Conservation (phyloP, 2,329 filamentous ascomycete species). For the Verticillium longisporum region DNA sequence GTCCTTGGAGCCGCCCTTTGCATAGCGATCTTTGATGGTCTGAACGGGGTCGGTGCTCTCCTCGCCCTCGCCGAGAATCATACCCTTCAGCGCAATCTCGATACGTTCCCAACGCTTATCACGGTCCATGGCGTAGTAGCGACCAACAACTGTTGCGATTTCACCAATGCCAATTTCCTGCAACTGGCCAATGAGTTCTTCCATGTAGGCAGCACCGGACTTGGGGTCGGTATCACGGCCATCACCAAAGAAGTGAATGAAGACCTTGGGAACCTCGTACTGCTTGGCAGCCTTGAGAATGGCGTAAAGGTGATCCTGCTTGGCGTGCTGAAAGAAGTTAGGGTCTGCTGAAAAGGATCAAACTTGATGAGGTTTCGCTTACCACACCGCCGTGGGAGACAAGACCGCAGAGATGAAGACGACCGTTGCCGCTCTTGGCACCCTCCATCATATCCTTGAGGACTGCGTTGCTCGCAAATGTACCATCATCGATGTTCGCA, state of each 20-base stretch:
- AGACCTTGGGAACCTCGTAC: constrained; percentile 80
- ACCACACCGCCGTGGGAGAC: constrained; percentile 92
- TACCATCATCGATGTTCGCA: constrained; percentile 78
- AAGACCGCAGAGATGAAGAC: constrained; percentile 86
- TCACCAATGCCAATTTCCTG: constrained; percentile 83
- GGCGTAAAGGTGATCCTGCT: constrained; percentile 87
- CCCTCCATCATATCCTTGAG: constrained; percentile 70
- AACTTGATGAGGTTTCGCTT: constrained; percentile 19
- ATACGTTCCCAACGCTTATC: constrained; percentile 98
- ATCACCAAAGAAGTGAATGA: constrained; percentile 98
- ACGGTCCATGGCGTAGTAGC: constrained; percentile 99
- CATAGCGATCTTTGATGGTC: constrained; percentile 82
- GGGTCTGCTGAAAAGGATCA: not conserved
- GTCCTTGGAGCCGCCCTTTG: constrained; percentile 59
- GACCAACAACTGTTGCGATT: constrained; percentile 86
- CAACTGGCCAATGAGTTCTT: constrained; percentile 72
- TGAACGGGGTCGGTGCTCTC: constrained; percentile 76
- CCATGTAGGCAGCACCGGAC: constrained; percentile 80
- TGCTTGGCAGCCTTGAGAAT: constrained; percentile 88
- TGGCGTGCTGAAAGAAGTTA: constrained; percentile 58
- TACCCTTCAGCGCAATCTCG: constrained; percentile 80
- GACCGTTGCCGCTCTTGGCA: constrained; percentile 82
- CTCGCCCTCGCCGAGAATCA: constrained; percentile 83
- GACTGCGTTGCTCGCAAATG: constrained; percentile 69
- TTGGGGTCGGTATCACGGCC: constrained; percentile 97